These are phyloP conservation scores for Cyberlindnera nakhonratchasimensis DNA, from an alignment of 805 yeast species.

Conservation along the genomic window DNA sequence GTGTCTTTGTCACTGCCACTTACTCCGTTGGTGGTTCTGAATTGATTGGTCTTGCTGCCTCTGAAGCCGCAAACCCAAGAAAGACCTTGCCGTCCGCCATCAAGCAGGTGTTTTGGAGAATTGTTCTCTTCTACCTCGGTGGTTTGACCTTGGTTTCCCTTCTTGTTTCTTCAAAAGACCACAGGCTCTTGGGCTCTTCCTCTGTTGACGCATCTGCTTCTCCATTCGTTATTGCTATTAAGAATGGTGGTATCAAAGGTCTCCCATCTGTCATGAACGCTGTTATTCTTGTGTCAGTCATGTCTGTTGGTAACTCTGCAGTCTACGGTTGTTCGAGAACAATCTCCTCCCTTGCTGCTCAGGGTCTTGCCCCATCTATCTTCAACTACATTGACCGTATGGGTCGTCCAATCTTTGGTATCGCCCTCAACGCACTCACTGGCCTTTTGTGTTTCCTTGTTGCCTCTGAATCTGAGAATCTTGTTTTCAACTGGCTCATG, in stretches of 20 bases:
- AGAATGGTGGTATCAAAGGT: conserved; percentile 34
- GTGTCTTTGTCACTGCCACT: conserved; percentile 53
- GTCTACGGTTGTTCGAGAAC: conserved; percentile 58
- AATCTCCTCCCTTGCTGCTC: conserved; percentile 42
- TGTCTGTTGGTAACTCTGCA: conserved; percentile 50
- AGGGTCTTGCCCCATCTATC: conserved; percentile 41
- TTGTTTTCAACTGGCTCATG: conserved; percentile 46
- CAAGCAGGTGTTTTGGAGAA: conserved; percentile 56
- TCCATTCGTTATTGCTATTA: conserved; percentile 47
- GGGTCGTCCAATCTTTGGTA: conserved; percentile 49
- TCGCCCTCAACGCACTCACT: conserved; percentile 35
- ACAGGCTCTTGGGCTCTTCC: conserved; percentile 31
- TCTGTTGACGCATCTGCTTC: conserved; percentile 36
- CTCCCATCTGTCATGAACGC: conserved; percentile 40
- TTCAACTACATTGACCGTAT: conserved; percentile 44
- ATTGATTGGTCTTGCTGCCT: conserved; percentile 48
- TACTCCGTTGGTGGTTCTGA: conserved; percentile 55
- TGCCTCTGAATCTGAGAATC: conserved; percentile 38
- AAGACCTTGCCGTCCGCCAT: conserved; percentile 48
- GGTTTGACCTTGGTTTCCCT: conserved; percentile 44
- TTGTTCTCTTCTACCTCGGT: conserved; percentile 43
- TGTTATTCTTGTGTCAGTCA: conserved; percentile 38
- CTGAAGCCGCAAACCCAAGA: conserved; percentile 47
- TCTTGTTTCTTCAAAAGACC: conserved; percentile 44
- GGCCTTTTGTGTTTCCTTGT: conserved; percentile 45